A percentile compares a stretch with the other conserved stretches of the same genome.
These are phyloP conservation scores for Pyricularia grisea DNA, from an alignment of 2,329 filamentous ascomycete genomes.

Conservation along the genomic window DNA sequence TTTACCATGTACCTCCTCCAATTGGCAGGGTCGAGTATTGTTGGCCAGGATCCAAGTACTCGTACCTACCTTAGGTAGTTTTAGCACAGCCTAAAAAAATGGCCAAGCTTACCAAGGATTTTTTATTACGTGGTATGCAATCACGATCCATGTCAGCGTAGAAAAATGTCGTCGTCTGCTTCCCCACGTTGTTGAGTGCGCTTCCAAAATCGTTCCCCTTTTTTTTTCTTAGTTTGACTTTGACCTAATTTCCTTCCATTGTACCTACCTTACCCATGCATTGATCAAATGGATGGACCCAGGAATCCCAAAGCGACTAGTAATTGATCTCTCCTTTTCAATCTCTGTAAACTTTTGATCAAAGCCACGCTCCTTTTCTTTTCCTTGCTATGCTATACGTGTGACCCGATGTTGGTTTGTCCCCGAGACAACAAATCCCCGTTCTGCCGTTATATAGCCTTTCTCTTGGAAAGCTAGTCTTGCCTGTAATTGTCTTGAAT, in stretches of 20 bases:
- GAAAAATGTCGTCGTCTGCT: neutral
- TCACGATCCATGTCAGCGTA: neutral
- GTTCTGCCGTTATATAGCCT: neutral
- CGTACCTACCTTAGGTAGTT: neutral
- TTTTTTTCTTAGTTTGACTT: neutral
- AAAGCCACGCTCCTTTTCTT: neutral
- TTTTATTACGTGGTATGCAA: neutral
- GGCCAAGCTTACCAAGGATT: neutral
- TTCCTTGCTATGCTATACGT: neutral
- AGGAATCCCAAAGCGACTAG: neutral
- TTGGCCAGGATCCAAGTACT: neutral
- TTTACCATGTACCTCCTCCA: neutral
- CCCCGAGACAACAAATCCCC: neutral
- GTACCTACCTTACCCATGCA: neutral
- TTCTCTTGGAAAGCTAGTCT: neutral
- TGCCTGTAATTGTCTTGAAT: neutral
- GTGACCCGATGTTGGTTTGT: neutral
- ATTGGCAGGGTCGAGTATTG: neutral
- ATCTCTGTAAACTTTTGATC: neutral
- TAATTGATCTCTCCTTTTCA: neutral
- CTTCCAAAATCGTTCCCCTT: neutral
- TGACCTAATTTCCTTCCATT: neutral
- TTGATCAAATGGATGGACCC: neutral
- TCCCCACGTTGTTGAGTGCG: neutral
- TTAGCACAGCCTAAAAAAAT: neutral